Evolutionary conservation across 306 rosid genomes (phyloP).

Genomic region (Vigna hirtella): DNA sequence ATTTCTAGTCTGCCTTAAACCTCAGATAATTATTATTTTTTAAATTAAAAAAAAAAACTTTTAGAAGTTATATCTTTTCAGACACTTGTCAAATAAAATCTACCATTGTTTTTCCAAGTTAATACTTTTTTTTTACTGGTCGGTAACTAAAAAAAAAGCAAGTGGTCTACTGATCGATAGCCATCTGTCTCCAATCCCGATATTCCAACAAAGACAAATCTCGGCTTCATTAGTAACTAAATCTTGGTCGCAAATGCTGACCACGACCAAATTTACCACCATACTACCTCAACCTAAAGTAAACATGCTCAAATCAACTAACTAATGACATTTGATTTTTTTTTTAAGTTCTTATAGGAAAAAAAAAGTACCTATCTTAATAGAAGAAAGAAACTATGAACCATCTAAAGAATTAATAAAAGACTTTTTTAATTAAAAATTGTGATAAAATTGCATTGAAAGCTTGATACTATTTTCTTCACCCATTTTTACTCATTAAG

Average conservation of each 20-base stretch:
- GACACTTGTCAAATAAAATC: neutral
- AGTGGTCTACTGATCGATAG: neutral
- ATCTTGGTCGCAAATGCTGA: conserved; percentile 6
- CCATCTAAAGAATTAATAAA: neutral
- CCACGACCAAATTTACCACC: neutral
- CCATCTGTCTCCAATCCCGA: neutral
- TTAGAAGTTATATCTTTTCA: neutral
- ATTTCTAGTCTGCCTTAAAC: no score
- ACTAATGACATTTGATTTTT: no score
- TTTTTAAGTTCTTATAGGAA: no score
- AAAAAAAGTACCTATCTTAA: no score
- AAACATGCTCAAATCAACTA: neutral
- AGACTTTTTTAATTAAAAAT: neutral
- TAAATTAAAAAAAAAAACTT: neutral
- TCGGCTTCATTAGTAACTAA: neutral
- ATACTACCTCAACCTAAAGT: neutral
- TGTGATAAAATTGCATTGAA: neutral
- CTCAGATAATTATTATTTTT: neutral
- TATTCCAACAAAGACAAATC: conserved; percentile 6
- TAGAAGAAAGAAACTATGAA: neutral
- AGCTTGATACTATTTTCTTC: neutral
- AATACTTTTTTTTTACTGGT: neutral
- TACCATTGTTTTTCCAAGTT: neutral
- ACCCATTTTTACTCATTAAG: neutral
- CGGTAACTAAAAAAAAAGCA: neutral